Percentiles rank a stretch among this genome's conserved stretches.
Conservation (phyloP, 164 flowering plant genomes). For the Stephania yunnanensis region DNA sequence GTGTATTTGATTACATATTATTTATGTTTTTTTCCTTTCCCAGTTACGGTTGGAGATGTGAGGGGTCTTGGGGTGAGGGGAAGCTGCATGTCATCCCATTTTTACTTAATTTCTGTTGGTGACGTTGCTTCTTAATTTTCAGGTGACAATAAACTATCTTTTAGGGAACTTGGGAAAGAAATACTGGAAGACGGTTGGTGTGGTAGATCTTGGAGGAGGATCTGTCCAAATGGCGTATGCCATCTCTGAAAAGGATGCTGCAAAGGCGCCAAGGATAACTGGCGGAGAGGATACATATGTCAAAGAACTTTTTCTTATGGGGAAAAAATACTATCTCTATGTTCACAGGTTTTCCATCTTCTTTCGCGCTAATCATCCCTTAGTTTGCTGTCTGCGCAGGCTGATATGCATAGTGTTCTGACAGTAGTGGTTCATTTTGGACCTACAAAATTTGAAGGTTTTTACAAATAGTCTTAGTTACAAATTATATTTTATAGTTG, state of each 20-base stretch:
- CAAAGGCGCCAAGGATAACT: conserved; percentile 53
- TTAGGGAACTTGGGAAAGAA: conserved; percentile 67
- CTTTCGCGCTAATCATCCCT: not conserved
- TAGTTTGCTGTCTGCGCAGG: not conserved
- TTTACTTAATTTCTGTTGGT: not conserved
- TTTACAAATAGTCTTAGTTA: not conserved
- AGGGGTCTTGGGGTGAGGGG: too few species aligned
- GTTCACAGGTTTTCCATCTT: conserved; percentile 71
- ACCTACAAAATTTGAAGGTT: not conserved
- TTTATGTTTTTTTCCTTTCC: too few species aligned
- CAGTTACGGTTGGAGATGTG: too few species aligned
- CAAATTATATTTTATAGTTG: not conserved
- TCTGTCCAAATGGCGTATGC: conserved; percentile 99
- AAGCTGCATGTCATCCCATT: not conserved
- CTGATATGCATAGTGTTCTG: not conserved
- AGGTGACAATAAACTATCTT: conserved; percentile 89
- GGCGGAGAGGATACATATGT: conserved; percentile 80
- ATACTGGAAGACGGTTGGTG: conserved; percentile 76
- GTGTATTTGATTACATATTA: too few species aligned
- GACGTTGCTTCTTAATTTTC: conserved; percentile 16
- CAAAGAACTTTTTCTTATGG: conserved; percentile 68
- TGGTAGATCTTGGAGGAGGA: conserved; percentile 98
- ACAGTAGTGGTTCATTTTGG: not conserved
- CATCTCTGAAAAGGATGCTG: conserved; percentile 72
- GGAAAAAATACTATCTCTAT: conserved; percentile 71